Evolutionary conservation across 352 stramenopile species (phyloP), one percentile per base, ranked within the genome.

Genomic region (Globisporangium paddicum): DNA sequence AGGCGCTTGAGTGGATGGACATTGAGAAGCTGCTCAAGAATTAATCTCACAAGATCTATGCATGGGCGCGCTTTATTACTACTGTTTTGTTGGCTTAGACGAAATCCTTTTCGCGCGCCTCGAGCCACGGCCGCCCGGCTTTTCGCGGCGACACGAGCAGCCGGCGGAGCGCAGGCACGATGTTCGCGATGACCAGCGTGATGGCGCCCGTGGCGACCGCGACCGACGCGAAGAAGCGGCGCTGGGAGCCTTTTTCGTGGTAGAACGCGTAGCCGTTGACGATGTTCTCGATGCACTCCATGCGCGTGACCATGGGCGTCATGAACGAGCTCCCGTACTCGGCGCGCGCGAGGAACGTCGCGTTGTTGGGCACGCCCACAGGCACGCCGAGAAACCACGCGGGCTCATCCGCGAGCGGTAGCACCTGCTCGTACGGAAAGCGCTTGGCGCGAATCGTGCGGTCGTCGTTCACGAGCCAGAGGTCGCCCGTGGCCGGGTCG

Each of bases 201-300:
- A 83, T 11, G 2, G 62, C 54, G 10, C 64, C 68, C 32, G 66
- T 50, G 2, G 81, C 51, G 2, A 69, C 47, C 28, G 72, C 41
- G 1, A 75, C 67, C 10, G 58, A 69, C 11, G 66, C 47, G 2
- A 60, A 66, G 38, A 72, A 70, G 3, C 63, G 64, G 1, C 59
- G 28, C 47, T 64, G 66, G 21, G 61, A 48, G 26, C 57, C 65
- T 49, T 86, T 86, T 63, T 32, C 59, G 25, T 54, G 42, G 34
- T 87, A 88, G 66, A 91, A 91, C 28, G 75, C 69, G 63, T 89
- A 91, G 14, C 81, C 81, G 34, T 91, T 91, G 40, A 77, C 63
- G 26, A 90, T 64, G 56, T 92, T 92, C 65, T 92, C 82, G 52
- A 92, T 79, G 51, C 82, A 92, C 65, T 92, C 82, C 63, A 92